Percentiles rank a stretch among this genome's conserved stretches.
Conservation (phyloP, 2,329 filamentous ascomycete genomes). For the Aspergillus piperis region DNA sequence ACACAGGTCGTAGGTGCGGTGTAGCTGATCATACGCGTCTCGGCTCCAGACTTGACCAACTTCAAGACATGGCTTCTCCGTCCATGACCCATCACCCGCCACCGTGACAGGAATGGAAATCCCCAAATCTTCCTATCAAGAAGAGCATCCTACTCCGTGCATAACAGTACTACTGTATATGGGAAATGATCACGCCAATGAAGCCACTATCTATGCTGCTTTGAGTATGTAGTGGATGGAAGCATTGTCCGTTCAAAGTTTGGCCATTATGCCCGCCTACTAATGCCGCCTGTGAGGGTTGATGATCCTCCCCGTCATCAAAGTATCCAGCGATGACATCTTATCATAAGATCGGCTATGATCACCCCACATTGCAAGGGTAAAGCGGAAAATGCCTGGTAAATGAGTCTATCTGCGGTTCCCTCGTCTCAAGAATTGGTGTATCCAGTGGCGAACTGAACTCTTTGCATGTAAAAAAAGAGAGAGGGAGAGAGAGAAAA, state of each 20-base stretch:
- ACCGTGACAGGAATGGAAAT: background rate
- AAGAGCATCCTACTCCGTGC: background rate
- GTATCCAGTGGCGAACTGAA: background rate
- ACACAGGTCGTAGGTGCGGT: background rate
- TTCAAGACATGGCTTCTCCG: slow-evolving; percentile 1
- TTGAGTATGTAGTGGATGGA: background rate
- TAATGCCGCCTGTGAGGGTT: background rate
- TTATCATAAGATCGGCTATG: slow-evolving; percentile 1
- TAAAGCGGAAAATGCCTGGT: background rate
- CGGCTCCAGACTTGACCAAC: background rate
- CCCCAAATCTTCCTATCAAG: background rate
- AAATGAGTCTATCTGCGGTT: background rate
- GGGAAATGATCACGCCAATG: background rate
- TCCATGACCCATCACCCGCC: slow-evolving; percentile 2
- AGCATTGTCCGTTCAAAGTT: background rate
- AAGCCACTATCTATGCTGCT: background rate
- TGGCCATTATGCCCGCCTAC: background rate
- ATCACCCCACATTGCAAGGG: slow-evolving; percentile 3
- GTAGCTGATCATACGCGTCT: background rate
- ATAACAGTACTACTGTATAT: background rate
- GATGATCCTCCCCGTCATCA: background rate
- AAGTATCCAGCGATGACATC: background rate
- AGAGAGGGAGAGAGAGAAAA: too few species aligned
- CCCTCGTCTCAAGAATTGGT: slow-evolving; percentile 2
- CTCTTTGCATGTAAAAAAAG: background rate